Conservation (phyloP, 2,329 filamentous ascomycete genomes). For the Aspergillus spinulosporus region DNA sequence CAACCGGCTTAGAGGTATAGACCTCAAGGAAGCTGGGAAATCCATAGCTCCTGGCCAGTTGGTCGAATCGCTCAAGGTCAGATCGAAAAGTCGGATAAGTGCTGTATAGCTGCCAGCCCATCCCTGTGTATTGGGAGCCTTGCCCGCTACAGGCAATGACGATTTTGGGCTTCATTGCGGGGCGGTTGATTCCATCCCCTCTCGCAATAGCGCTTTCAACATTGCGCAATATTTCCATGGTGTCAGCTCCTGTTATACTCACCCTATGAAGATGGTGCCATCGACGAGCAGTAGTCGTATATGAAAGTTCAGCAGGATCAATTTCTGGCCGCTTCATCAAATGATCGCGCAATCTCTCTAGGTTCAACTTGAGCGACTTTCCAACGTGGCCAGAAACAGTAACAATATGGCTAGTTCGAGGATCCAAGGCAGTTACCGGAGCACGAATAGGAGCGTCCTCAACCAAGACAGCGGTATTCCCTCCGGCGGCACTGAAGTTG, state of each 20-base stretch:
- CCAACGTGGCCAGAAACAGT: slow-evolving; percentile 54
- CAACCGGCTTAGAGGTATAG: slow-evolving; percentile 26
- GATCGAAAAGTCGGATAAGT: too few species aligned
- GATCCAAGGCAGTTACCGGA: slow-evolving; percentile 12
- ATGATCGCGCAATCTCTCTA: slow-evolving; percentile 55
- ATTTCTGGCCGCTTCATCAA: slow-evolving; percentile 50
- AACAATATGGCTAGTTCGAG: slow-evolving; percentile 54
- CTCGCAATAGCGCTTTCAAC: slow-evolving; percentile 19
- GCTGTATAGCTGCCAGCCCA: too few species aligned
- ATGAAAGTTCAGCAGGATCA: slow-evolving; percentile 54
- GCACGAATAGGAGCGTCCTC: slow-evolving; percentile 56
- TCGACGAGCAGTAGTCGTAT: slow-evolving; percentile 64
- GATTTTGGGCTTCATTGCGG: neutral
- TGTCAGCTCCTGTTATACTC: slow-evolving; percentile 23
- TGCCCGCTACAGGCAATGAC: too few species aligned
- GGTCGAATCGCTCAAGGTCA: too few species aligned
- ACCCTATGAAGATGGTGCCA: slow-evolving; percentile 41
- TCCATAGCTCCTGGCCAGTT: slow-evolving; percentile 28
- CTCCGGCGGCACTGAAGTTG: slow-evolving; percentile 70
- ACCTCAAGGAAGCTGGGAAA: slow-evolving; percentile 36
- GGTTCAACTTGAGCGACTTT: slow-evolving; percentile 51
- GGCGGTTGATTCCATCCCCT: slow-evolving; percentile 2
- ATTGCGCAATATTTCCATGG: slow-evolving; percentile 3
- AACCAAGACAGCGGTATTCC: slow-evolving; percentile 67
- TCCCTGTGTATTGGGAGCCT: too few species aligned